These are phyloP conservation scores for Beauveria asiatica DNA, from an alignment of 2,329 filamentous ascomycete species.

Conservation along the genomic window DNA sequence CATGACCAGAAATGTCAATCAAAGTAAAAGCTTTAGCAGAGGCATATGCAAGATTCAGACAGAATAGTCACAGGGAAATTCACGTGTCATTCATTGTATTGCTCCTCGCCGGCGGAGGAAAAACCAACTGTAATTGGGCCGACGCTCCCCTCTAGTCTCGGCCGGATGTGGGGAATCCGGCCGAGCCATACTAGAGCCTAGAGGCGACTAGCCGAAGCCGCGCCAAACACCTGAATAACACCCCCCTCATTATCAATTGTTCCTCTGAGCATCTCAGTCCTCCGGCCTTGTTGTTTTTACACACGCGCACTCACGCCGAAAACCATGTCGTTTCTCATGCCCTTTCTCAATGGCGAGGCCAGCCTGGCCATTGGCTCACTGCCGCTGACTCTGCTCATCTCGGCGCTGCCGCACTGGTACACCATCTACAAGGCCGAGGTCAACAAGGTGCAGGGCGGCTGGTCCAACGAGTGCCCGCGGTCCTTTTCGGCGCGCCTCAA, in stretches of 20 bases:
- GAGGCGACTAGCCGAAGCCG: not conserved
- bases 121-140: not conserved
- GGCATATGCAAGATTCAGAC: too few relatives aligned
- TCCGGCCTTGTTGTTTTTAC: too few relatives aligned
- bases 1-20: too few relatives aligned
- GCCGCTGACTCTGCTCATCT: slow-evolving; percentile 10
- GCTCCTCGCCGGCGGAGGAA: not conserved
- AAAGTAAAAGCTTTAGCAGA: too few relatives aligned
- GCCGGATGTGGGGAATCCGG: not conserved
- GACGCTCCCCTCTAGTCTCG: not conserved
- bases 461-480: slow-evolving; percentile 13
- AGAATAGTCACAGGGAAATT: too few relatives aligned
- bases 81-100: not conserved
- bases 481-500: slow-evolving; percentile 11
- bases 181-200: not conserved
- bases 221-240: not conserved
- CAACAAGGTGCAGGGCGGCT: slow-evolving; percentile 12
- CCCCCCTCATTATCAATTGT: not conserved
- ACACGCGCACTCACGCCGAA: too few relatives aligned
- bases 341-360: slow-evolving; percentile 9
- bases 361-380: slow-evolving; percentile 11
- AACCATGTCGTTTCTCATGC: not conserved
- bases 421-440: slow-evolving; percentile 10
- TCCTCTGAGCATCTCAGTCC: too few relatives aligned
- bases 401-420: slow-evolving; percentile 12